phyloP scores from a whole-genome alignment of 352 stramenopile genomes.

The Globisporangium sylvaticum region DNA sequence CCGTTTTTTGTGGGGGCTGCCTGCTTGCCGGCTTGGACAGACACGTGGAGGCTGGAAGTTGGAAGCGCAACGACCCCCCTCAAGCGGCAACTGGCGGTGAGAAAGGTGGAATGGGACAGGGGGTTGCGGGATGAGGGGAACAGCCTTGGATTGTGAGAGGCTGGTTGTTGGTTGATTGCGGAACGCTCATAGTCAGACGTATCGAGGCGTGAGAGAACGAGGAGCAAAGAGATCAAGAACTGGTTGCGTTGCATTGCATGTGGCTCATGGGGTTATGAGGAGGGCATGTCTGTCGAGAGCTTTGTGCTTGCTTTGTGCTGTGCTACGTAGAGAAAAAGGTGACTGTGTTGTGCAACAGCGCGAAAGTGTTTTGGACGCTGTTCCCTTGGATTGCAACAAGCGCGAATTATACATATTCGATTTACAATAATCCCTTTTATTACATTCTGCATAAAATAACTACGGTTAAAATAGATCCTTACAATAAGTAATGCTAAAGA shows the following conservation, averaged over 20 bases:
- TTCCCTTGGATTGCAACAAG: background rate
- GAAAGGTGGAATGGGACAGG: background rate
- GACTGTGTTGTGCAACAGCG: no score
- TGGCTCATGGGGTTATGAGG: background rate
- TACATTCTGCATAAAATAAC: background rate
- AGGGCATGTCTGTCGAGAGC: no score
- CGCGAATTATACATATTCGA: background rate
- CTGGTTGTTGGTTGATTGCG: conserved; percentile 1
- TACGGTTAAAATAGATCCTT: background rate
- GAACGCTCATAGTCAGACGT: background rate
- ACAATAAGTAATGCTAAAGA: background rate
- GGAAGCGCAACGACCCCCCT: conserved; percentile 7
- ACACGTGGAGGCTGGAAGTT: conserved; percentile 13
- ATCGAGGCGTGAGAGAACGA: background rate
- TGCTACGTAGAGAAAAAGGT: no score
- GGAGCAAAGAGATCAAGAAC: background rate
- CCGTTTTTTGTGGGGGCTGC: background rate
- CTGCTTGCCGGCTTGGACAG: background rate
- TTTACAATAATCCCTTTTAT: background rate
- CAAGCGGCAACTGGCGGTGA: background rate
- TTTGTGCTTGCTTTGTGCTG: no score
- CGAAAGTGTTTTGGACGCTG: background rate
- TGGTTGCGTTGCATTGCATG: background rate
- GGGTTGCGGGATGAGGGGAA: conserved; percentile 1
- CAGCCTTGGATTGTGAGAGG: background rate